These are phyloP conservation scores for Oryza australiensis DNA, from an alignment of 176 grass and related monocot species.

Conservation along the genomic window DNA sequence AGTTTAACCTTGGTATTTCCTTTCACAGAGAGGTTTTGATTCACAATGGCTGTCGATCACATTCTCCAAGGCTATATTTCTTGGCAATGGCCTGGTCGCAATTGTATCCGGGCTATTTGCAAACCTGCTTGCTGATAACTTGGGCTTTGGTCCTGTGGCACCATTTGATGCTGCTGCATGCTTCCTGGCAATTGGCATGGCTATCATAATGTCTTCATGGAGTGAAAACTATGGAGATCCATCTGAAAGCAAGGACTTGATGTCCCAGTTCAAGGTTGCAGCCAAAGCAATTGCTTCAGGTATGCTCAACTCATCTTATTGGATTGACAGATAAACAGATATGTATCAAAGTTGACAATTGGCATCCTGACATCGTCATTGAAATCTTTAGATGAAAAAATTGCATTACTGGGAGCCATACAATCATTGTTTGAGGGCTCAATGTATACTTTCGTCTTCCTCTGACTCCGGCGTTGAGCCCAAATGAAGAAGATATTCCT, in stretches of 20 bases:
- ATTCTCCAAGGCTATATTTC: constrained; percentile 98
- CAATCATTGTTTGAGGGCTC: constrained; percentile 95
- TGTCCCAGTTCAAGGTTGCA: constrained; percentile 87
- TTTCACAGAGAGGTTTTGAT: constrained; percentile 82
- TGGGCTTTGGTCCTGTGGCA: constrained; percentile 88
- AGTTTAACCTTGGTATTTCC: constrained; percentile 32
- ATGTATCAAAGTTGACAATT: background rate
- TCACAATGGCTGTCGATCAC: constrained; percentile 89
- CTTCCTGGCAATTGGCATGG: constrained; percentile 91
- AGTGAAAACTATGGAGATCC: constrained; percentile 91
- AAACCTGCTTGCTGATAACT: constrained; percentile 78
- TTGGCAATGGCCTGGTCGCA: constrained; percentile 90
- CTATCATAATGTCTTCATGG: constrained; percentile 85
- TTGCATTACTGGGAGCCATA: constrained; percentile 95
- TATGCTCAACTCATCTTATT: constrained; percentile 27
- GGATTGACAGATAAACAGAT: background rate
- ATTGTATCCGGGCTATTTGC: constrained; percentile 81
- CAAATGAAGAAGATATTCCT: constrained; percentile 88
- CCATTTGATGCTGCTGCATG: constrained; percentile 95
- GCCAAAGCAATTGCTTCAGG: constrained; percentile 95
- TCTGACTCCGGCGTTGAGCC: constrained; percentile 93
- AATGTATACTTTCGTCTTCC: constrained; percentile 97
- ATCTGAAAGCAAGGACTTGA: constrained; percentile 81
- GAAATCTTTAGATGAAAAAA: constrained; percentile 80
- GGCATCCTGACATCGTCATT: constrained; percentile 4